A percentile compares a stretch with the other conserved stretches of the same genome.
phyloP scores from a whole-genome alignment of 768 basidiomycete genomes.

The Leccinum boreale region DNA sequence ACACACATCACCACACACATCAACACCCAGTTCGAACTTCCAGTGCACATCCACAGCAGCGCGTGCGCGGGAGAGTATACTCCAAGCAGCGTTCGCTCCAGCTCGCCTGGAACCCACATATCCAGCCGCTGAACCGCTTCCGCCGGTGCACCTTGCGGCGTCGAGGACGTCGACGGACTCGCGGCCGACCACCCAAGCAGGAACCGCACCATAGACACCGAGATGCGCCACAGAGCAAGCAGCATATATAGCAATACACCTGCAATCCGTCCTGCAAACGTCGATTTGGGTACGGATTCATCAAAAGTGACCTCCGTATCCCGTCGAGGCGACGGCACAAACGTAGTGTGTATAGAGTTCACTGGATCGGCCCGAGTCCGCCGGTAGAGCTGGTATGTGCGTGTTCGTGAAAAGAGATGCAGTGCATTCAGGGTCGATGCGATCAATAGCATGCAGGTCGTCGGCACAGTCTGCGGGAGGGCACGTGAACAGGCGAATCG shows the following conservation, averaged over 20 bases:
- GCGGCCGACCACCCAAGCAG: slow-evolving; percentile 57
- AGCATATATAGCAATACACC: slow-evolving; percentile 34
- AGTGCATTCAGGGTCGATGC: slow-evolving; percentile 57
- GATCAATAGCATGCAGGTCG: slow-evolving; percentile 52
- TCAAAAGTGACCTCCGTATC: slow-evolving; percentile 14
- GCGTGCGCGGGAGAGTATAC: slow-evolving; percentile 79
- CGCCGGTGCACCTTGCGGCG: slow-evolving; percentile 36
- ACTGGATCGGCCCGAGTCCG: slow-evolving; percentile 54
- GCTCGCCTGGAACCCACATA: slow-evolving; percentile 72
- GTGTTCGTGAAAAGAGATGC: slow-evolving; percentile 68
- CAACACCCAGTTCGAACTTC: slow-evolving; percentile 72
- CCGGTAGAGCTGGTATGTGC: slow-evolving; percentile 64
- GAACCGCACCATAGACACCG: slow-evolving; percentile 62
- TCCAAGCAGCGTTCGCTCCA: slow-evolving; percentile 66
- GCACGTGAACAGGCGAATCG: slow-evolving; percentile 8
- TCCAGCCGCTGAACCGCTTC: slow-evolving; percentile 72
- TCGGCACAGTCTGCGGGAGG: slow-evolving; percentile 55
- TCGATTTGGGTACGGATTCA: slow-evolving; percentile 42
- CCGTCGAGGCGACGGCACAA: slow-evolving; percentile 47
- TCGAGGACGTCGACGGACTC: slow-evolving; percentile 34
- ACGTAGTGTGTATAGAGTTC: slow-evolving; percentile 65
- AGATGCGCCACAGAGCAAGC: slow-evolving; percentile 44
- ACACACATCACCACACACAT: slow-evolving; percentile 66
- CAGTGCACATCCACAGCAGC: slow-evolving; percentile 69
- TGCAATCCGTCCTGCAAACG: slow-evolving; percentile 39